Evolutionary conservation across 2,329 filamentous ascomycete genomes (phyloP).

Genomic region (Cercospora sp.): DNA sequence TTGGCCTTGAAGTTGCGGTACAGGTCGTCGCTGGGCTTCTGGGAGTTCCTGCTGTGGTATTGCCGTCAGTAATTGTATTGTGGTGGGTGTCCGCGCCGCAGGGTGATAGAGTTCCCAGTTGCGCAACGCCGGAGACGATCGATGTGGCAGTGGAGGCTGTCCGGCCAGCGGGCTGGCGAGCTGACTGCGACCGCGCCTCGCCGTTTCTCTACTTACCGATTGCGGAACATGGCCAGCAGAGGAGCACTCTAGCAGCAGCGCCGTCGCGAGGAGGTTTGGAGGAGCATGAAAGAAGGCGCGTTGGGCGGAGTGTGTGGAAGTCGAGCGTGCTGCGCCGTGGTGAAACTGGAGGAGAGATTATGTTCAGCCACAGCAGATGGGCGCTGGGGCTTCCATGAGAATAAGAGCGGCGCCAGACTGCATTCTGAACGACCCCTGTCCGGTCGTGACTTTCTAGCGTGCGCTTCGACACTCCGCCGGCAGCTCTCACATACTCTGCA

Average conservation of each 20-base stretch:
- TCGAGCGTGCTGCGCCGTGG: conserved; percentile 19
- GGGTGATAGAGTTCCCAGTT: conserved; percentile 28
- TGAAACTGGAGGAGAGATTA: conserved; percentile 27
- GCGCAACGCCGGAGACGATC: conserved; percentile 27
- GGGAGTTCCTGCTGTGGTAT: conserved; percentile 56
- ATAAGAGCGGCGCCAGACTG: conserved; percentile 12
- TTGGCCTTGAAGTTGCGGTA: conserved; percentile 80
- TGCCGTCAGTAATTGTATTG: conserved; percentile 17
- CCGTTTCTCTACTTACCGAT: conserved; percentile 42
- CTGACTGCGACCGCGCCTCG: conserved; percentile 8
- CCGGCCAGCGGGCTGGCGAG: conserved; percentile 10
- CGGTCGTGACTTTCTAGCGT: conserved; percentile 13
- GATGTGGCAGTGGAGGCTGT: conserved; percentile 25
- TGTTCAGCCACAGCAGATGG: conserved; percentile 28
- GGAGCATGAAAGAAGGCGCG: conserved; percentile 22
- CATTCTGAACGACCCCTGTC: neutral
- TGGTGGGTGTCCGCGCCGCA: conserved; percentile 1
- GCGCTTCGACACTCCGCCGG: conserved; percentile 19
- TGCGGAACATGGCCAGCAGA: conserved; percentile 48
- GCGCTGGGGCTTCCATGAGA: conserved; percentile 15
- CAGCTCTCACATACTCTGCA: conserved; percentile 13
- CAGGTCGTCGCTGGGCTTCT: conserved; percentile 83
- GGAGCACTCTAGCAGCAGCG: conserved; percentile 21
- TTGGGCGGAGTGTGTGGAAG: conserved; percentile 15
- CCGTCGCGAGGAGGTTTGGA: conserved; percentile 18